Base-by-base conservation (phyloP, 2,329 filamentous ascomycete genomes). In the Fusarium camptoceras region DNA sequence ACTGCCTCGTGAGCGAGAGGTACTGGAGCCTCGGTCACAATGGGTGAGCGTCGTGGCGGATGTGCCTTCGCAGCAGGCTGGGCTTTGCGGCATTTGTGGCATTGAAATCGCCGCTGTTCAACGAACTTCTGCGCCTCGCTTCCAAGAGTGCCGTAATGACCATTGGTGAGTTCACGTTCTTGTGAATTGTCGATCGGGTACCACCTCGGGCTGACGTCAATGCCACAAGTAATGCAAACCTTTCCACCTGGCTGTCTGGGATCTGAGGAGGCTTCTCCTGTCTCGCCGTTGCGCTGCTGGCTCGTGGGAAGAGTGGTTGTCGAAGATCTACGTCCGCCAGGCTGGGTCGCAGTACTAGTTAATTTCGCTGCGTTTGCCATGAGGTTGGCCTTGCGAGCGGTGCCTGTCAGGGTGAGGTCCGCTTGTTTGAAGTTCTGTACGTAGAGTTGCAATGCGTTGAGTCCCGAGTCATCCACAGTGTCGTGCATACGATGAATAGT, bases 401-500 rank as follows among this genome's bases (percentile, higher is more conserved):
- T 98, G 28, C 96, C 96, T 4, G 94, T 98, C 73, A 98, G 83
- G 5, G 92, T 89, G 42, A 95, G 87, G 77, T 99, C 96, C 11
- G 96, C 95, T 81, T 98, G 95, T 80, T 99, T 99, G 84, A 94
- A 98, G 61, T 91, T 94, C 72, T 91, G 91, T 46, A 92, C 93
- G 78, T 92, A 99, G 27, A 97, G 85, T 78, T 98, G 94, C 51
- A 99, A 82, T 12, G 93, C 94, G 73, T 91, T 97, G 55, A 89
- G 81, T n/a, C 89, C 89, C n/a, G 85, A 84, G 22, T 91, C 89
- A 58, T 91, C 89, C 14, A 92, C 89, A 24, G 88, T 78, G 71
- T 98, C 94, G 67, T 92, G 87, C 84, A 98, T 93, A 14, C 85
- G 87, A 80, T 98, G 93, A 10, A 97, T 84, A 41, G 88, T 85